Evolutionary conservation across 2,329 filamentous ascomycete species (phyloP).

Genomic region (Colletotrichum ledebouriae): DNA sequence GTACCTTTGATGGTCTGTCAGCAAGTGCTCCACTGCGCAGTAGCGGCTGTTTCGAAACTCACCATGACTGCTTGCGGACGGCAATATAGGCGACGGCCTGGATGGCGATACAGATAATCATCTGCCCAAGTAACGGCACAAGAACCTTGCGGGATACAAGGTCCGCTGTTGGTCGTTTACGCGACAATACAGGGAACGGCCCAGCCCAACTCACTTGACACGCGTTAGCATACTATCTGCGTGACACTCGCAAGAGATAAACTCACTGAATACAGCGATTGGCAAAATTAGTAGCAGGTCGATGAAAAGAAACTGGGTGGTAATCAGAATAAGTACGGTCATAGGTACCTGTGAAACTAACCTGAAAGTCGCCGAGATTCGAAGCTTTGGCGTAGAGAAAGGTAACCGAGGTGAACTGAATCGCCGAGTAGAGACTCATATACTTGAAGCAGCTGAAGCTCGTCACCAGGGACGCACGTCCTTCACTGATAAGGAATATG

Average conservation of each 20-base stretch:
- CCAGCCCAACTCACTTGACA: conserved; percentile 89
- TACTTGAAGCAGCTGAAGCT: conserved; percentile 99
- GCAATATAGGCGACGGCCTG: conserved; percentile 81
- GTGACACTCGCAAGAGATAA: neutral
- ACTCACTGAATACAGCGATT: conserved; percentile 91
- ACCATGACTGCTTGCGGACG: conserved; percentile 86
- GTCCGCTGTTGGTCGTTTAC: conserved; percentile 90
- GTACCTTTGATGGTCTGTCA: conserved; percentile 66
- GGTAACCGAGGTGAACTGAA: conserved; percentile 97
- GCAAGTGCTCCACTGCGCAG: neutral
- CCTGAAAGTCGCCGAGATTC: conserved; percentile 96
- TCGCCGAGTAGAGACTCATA: conserved; percentile 99
- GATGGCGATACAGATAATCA: conserved; percentile 81
- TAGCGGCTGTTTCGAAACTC: conserved; percentile 45
- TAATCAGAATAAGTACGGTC: neutral
- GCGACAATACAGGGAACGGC: conserved; percentile 80
- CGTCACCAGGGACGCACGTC: conserved; percentile 93
- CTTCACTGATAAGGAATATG: conserved; percentile 71
- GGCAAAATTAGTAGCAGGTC: conserved; percentile 93
- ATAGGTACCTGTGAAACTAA: conserved; percentile 47
- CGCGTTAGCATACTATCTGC: neutral
- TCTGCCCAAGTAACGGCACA: conserved; percentile 89
- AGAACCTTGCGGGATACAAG: conserved; percentile 94
- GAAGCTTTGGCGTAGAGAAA: conserved; percentile 95
- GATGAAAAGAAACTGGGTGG: conserved; percentile 85